Evolutionary conservation across 2,329 filamentous ascomycete genomes (phyloP), one percentile per base, ranked within the genome.

Genomic region (Ceratocystis variospora): DNA sequence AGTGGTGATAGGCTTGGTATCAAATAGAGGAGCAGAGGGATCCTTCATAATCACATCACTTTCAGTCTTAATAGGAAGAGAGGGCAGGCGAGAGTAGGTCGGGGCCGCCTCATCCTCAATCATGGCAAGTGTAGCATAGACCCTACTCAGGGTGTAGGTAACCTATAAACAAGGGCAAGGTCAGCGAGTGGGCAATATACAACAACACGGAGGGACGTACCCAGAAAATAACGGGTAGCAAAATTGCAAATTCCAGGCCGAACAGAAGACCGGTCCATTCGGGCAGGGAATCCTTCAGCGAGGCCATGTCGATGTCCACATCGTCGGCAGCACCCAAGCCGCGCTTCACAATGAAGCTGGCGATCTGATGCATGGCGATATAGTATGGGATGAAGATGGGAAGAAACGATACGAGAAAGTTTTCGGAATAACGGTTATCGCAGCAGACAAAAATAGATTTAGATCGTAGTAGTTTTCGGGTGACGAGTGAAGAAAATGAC

Each of bases 101-200:
- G 81, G 80, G 62, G 81, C 79, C 64, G 78, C 78, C 63, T 83
- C 81, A 74, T 84, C 80, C 71, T 85, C 82, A 70, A 84, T 74
- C 69, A 83, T 83, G 73, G 82, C 80, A 68, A 84, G 77, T 65
- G 80, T 78, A 57, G 81, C 78, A 71, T 79, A 81, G 71, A 85
- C 72, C 66, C 74, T 73, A 64, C 76, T 72, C 62, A 84, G 72
- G 8, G 81, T 81, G 75, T 85, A 85, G 66, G 73, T 71, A 68
- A 79, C 70, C 80, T 83, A 63, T 22, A n/a, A 50, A 2, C 61
- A 28, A 5, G 62, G 19, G 50, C 2, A 31, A 25, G 17, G 41
- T 63, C 57, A 66, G 48, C 15, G 48, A 25, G 5, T 8, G 17
- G n/a, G 2, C 7, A 22, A 45, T n/a, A n/a, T 62, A 19, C 41